These are phyloP conservation scores for Colletotrichum spinosum DNA, from an alignment of 2,329 filamentous ascomycete genomes.

Conservation along the genomic window DNA sequence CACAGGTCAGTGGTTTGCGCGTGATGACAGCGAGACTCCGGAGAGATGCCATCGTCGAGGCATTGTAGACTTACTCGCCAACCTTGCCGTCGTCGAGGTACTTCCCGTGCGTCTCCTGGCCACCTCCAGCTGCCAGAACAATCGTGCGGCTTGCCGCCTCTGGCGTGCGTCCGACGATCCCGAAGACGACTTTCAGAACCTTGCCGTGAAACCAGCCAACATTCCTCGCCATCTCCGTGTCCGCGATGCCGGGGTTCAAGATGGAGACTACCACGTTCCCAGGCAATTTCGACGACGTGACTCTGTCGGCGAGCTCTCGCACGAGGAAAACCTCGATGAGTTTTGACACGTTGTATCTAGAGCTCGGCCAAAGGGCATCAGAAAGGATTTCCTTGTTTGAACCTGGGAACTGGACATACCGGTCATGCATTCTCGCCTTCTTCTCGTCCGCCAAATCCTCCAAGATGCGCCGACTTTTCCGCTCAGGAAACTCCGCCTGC, in stretches of 20 bases:
- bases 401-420: neutral
- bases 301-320: conserved; percentile 12
- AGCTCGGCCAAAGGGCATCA: neutral
- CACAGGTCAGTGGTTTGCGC: conserved; percentile 19
- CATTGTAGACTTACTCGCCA: neutral
- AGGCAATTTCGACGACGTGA: neutral
- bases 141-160: conserved; percentile 54
- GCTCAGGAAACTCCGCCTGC: conserved; percentile 46
- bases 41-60: neutral
- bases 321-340: conserved; percentile 14
- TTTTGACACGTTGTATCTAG: conserved; percentile 22
- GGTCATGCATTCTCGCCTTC: neutral
- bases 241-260: conserved; percentile 2
- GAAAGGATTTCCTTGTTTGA: too few relatives aligned
- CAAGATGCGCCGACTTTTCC: conserved; percentile 45
- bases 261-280: conserved; percentile 1
- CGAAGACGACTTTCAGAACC: neutral
- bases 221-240: conserved; percentile 1
- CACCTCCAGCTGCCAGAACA: conserved; percentile 50
- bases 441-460: conserved; percentile 41
- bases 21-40: neutral
- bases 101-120: conserved; percentile 51
- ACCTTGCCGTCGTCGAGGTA: conserved; percentile 51
- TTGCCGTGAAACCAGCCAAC: conserved; percentile 6
- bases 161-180: conserved; percentile 46